Conservation (phyloP, 768 basidiomycete genomes). For the Mycena metata region DNA sequence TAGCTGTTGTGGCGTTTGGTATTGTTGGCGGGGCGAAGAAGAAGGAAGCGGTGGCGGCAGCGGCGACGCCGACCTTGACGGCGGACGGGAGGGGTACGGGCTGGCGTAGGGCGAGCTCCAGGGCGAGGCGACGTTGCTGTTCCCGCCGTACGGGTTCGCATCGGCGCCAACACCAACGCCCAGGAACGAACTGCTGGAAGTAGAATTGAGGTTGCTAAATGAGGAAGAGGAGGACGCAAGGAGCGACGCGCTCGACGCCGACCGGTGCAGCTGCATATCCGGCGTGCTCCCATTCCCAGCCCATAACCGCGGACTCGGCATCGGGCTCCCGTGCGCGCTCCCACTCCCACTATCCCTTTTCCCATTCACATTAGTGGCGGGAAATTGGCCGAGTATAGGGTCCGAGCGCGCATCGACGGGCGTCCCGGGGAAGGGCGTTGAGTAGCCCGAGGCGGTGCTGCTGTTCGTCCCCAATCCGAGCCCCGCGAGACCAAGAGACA, state of each 20-base stretch:
- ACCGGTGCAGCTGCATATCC: constrained; percentile 52
- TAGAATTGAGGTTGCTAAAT: no score
- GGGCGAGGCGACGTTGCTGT: constrained; percentile 37
- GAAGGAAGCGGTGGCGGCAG: constrained; percentile 52
- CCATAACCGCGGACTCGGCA: constrained; percentile 47
- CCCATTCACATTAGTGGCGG: constrained; percentile 50
- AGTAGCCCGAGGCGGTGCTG: constrained; percentile 40
- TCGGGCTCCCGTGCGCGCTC: background rate
- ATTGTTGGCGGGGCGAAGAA: no score
- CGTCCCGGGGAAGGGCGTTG: constrained; percentile 45
- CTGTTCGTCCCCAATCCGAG: no score
- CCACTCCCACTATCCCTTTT: no score
- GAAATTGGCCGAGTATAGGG: constrained; percentile 73
- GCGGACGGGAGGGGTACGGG: constrained; percentile 9
- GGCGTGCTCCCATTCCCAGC: constrained; percentile 65
- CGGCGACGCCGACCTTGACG: constrained; percentile 50
- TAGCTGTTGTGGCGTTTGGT: no score
- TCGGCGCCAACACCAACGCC: no score
- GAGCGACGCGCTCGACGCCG: constrained; percentile 37
- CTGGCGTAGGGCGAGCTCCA: constrained; percentile 46
- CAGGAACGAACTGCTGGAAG: no score
- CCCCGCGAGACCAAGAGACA: no score
- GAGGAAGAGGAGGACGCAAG: no score
- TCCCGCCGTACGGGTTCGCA: background rate
- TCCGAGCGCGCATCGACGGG: constrained; percentile 60